phyloP scores from a whole-genome alignment of 495 filamentous ascomycete genomes.

The Aspergillus funiculosus region DNA sequence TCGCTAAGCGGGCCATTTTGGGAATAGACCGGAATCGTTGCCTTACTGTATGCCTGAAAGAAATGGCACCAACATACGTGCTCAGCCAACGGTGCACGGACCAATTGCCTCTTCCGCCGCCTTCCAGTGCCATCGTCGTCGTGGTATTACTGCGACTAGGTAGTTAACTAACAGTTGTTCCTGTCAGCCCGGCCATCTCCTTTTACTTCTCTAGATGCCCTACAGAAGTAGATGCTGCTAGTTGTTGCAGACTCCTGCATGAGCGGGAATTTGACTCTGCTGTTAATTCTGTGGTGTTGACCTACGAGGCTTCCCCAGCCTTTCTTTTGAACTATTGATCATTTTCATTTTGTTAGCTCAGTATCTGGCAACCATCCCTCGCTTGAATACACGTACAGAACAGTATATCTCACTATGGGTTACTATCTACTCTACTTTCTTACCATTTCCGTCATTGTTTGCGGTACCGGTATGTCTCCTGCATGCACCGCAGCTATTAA shows the following conservation, averaged over 20 bases:
- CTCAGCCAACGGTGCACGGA: slow-evolving; percentile 1
- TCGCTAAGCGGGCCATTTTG: slow-evolving; percentile 42
- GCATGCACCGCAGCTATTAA: neutral
- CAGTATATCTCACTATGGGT: slow-evolving; percentile 44
- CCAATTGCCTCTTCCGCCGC: slow-evolving; percentile 14
- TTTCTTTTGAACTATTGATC: neutral
- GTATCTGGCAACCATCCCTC: neutral
- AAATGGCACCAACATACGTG: slow-evolving; percentile 7
- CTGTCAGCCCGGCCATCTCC: neutral
- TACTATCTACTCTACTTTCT: slow-evolving; percentile 73
- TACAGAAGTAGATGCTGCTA: slow-evolving; percentile 1
- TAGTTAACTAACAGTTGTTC: neutral
- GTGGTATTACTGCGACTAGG: neutral
- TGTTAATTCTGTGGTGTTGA: neutral
- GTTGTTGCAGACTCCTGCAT: slow-evolving; percentile 12
- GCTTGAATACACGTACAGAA: neutral
- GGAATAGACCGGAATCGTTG: too few species aligned
- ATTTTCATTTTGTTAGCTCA: neutral
- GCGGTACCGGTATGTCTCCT: slow-evolving; percentile 49
- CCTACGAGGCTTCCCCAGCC: neutral
- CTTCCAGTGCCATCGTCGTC: slow-evolving; percentile 1
- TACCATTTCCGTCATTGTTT: slow-evolving; percentile 56
- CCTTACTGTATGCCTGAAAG: slow-evolving; percentile 3
- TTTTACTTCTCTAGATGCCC: slow-evolving; percentile 1
- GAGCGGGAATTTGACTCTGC: neutral